Evolutionary conservation across 805 yeast species (phyloP).

Genomic region (Candida quercuum): DNA sequence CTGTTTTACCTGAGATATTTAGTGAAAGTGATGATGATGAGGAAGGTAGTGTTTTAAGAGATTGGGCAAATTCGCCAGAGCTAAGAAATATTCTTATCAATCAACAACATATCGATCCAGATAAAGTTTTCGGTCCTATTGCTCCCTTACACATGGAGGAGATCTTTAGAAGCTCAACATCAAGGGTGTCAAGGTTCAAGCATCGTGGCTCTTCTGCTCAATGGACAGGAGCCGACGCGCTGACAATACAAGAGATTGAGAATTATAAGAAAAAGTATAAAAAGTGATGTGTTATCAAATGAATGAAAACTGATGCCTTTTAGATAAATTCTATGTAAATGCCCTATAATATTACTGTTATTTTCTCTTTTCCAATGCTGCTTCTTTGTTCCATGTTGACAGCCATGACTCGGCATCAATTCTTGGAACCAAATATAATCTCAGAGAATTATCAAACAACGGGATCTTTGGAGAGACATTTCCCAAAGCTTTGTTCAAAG

Average conservation of each 20-base stretch:
- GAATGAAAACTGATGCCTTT: too few relatives aligned
- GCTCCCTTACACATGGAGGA: constrained; percentile 66
- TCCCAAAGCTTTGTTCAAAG: constrained; percentile 59
- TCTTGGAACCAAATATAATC: constrained; percentile 78
- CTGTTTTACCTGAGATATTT: constrained; percentile 38
- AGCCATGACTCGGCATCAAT: constrained; percentile 62
- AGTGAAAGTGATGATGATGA: constrained; percentile 54
- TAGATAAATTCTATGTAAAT: not conserved
- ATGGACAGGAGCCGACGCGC: constrained; percentile 42
- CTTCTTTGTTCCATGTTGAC: constrained; percentile 54
- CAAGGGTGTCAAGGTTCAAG: constrained; percentile 42
- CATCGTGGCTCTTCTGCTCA: constrained; percentile 45
- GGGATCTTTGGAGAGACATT: constrained; percentile 64
- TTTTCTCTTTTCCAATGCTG: constrained; percentile 49
- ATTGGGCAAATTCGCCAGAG: constrained; percentile 62
- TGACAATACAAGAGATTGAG: constrained; percentile 41
- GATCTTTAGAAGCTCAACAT: constrained; percentile 44
- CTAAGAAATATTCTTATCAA: constrained; percentile 37
- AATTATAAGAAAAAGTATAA: constrained; percentile 34
- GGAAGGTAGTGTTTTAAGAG: constrained; percentile 40
- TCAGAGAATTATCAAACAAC: constrained; percentile 64
- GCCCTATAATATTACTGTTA: not conserved
- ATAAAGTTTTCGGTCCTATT: constrained; percentile 66
- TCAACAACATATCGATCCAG: constrained; percentile 58
- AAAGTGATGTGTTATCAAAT: too few relatives aligned